phyloP scores from a whole-genome alignment of 257 asterid species.

The Plectranthus barbatus region DNA sequence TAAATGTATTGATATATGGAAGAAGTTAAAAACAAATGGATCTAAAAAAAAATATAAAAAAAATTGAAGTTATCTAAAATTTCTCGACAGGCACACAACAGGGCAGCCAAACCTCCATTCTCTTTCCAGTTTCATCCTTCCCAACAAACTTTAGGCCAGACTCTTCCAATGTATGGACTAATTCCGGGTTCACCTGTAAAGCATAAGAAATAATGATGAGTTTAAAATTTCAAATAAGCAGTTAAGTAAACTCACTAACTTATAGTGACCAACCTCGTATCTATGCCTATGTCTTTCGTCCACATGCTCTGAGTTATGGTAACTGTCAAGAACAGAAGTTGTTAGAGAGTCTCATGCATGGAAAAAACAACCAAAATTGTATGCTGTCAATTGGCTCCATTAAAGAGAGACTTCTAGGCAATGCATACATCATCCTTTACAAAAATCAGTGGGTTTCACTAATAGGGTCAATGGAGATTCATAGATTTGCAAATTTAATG shows the following conservation, averaged over 20 bases:
- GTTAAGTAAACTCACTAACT: not conserved
- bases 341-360: constrained; percentile 7
- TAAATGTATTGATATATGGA: too few species aligned
- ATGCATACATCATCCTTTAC: not conserved
- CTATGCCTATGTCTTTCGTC: constrained; percentile 93
- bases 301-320: constrained; percentile 55
- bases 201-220: constrained; percentile 5
- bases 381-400: not conserved
- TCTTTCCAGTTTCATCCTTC: constrained; percentile 75
- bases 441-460: not conserved
- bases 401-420: not conserved
- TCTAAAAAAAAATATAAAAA: not conserved
- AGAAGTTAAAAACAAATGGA: not conserved
- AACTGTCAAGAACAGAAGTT: constrained; percentile 33
- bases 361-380: not conserved
- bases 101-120: constrained; percentile 81
- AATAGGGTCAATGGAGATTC: not conserved
- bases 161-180: constrained; percentile 54
- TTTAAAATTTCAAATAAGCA: not conserved
- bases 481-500: not conserved
- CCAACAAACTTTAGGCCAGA: constrained; percentile 88
- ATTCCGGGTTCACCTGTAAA: constrained; percentile 82
- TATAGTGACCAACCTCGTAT: constrained; percentile 60
- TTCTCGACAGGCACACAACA: not conserved
- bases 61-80: not conserved